phyloP scores from a whole-genome alignment of 2,329 filamentous ascomycete genomes.

The Fusarium buxicola region DNA sequence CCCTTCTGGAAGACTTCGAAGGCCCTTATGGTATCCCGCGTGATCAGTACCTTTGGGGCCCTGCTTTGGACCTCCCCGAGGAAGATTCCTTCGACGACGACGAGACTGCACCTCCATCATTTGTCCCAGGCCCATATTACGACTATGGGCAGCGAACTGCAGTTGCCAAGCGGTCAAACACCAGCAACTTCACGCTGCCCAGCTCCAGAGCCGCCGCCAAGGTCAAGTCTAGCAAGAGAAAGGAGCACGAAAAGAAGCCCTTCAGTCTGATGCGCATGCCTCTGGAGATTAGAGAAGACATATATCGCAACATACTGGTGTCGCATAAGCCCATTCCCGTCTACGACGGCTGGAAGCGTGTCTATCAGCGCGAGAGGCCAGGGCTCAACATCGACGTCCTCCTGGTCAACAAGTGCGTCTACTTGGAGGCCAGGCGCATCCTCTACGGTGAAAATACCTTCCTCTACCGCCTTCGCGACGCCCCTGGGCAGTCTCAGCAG shows the following conservation, averaged over 20 bases:
- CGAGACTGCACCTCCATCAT: conserved; percentile 26
- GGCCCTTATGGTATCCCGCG: conserved; percentile 23
- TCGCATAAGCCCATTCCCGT: conserved; percentile 49
- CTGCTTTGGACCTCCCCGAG: not conserved
- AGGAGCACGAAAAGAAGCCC: not conserved
- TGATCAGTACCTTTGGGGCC: conserved; percentile 27
- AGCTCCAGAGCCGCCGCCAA: not conserved
- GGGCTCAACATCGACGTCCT: conserved; percentile 54
- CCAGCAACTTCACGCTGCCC: not conserved
- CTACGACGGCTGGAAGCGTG: conserved; percentile 49
- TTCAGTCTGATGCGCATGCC: conserved; percentile 41
- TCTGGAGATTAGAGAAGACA: conserved; percentile 45
- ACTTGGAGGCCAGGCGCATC: conserved; percentile 53
- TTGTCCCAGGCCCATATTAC: conserved; percentile 14
- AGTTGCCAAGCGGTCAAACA: too few relatives aligned
- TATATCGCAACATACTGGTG: conserved; percentile 51
- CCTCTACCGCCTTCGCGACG: conserved; percentile 59
- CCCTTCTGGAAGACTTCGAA: conserved; percentile 23
- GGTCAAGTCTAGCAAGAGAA: not conserved
- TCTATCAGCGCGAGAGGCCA: conserved; percentile 47
- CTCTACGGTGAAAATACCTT: conserved; percentile 63
- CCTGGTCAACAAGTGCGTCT: conserved; percentile 49
- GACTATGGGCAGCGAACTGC: not conserved
- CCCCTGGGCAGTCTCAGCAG: conserved; percentile 19
- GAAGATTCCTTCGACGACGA: conserved; percentile 29